Conservation (phyloP, 2,329 filamentous ascomycete genomes). For the Nigrograna mackinnonii region DNA sequence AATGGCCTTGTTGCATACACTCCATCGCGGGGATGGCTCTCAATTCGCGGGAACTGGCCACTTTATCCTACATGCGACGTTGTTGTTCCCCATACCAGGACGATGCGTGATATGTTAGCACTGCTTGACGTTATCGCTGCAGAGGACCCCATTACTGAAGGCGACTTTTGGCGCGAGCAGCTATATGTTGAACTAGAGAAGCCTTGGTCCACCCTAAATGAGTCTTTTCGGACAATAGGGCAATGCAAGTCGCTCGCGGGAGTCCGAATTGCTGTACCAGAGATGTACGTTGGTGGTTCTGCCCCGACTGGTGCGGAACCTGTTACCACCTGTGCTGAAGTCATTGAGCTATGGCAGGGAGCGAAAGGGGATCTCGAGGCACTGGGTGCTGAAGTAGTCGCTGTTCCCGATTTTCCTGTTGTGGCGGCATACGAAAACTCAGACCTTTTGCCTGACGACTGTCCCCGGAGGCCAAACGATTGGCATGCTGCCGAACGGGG, state of each 20-base stretch:
- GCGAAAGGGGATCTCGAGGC: constrained; percentile 32
- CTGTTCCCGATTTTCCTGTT: constrained; percentile 44
- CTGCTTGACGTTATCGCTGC: constrained; percentile 51
- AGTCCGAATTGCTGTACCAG: constrained; percentile 51
- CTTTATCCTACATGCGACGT: constrained; percentile 58
- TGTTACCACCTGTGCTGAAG: constrained; percentile 34
- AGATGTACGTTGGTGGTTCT: constrained; percentile 52
- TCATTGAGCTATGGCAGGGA: constrained; percentile 28
- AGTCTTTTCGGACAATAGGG: constrained; percentile 28
- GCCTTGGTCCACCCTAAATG: constrained; percentile 27
- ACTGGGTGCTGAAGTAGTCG: constrained; percentile 44
- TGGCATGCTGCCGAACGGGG: no score
- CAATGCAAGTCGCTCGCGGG: constrained; percentile 38
- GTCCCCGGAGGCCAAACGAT: constrained; percentile 41
- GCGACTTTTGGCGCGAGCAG: constrained; percentile 60
- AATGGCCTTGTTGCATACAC: constrained; percentile 59
- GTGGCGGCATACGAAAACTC: constrained; percentile 46
- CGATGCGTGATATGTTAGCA: constrained; percentile 50
- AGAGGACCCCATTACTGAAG: constrained; percentile 39
- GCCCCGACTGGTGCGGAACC: constrained; percentile 20
- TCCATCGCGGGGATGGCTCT: constrained; percentile 54
- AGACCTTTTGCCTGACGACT: constrained; percentile 34
- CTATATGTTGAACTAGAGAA: constrained; percentile 45
- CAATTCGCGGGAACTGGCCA: constrained; percentile 56
- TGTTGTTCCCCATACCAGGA: constrained; percentile 56